Percentiles rank a stretch among this genome's conserved stretches.
Conservation (phyloP, 176 grass and related monocot species). For the Leersia perrieri region DNA sequence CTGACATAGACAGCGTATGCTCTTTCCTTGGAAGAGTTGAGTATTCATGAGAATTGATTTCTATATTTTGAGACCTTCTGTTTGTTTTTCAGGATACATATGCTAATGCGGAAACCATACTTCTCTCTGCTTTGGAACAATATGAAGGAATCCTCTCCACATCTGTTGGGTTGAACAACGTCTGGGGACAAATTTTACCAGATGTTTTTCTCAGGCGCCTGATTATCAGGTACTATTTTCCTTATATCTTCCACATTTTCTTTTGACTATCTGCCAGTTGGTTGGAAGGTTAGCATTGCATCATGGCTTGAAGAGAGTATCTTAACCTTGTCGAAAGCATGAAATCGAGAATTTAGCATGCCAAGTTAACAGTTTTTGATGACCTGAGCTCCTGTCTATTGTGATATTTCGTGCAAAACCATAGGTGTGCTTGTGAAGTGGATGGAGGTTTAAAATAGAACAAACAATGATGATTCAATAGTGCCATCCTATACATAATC, state of each 20-base stretch:
- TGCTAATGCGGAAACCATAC: constrained; percentile 57
- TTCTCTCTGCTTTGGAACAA: constrained; percentile 84
- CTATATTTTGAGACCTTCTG: background rate
- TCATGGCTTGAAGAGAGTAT: background rate
- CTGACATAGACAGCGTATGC: constrained; percentile 66
- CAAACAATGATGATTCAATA: background rate
- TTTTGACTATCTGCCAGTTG: background rate
- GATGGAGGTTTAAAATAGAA: background rate
- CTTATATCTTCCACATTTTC: constrained; percentile 3
- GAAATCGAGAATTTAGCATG: background rate
- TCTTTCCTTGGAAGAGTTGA: constrained; percentile 18
- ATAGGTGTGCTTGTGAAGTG: background rate
- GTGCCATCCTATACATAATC: background rate
- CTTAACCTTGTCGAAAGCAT: background rate
- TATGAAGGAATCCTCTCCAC: constrained; percentile 76
- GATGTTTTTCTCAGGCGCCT: constrained; percentile 87
- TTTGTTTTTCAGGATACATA: constrained; percentile 63
- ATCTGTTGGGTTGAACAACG: constrained; percentile 60
- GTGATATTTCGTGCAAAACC: constrained; percentile 3
- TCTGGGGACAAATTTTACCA: constrained; percentile 89
- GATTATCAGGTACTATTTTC: constrained; percentile 65
- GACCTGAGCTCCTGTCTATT: background rate
- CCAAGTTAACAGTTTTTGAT: background rate
- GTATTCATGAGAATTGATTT: constrained; percentile 15
- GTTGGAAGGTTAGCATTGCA: background rate